These are phyloP conservation scores for Mollisiaceae sp. DNA, from an alignment of 2,329 filamentous ascomycete genomes.

Conservation along the genomic window DNA sequence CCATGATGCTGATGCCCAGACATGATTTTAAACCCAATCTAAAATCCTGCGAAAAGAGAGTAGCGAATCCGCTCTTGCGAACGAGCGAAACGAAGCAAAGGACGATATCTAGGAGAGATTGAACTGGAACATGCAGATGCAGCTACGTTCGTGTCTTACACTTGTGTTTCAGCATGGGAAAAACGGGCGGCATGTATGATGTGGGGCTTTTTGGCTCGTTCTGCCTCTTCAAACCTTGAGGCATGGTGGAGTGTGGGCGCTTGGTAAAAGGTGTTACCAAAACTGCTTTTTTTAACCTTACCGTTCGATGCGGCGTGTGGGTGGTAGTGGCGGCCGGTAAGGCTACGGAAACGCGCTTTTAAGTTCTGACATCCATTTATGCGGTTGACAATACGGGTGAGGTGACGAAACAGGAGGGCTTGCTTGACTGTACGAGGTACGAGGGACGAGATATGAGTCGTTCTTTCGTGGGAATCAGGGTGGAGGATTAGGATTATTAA, in stretches of 20 bases:
- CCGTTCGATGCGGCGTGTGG: too few relatives aligned
- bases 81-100: neutral
- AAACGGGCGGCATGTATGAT: neutral
- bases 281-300: neutral
- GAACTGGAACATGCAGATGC: conserved; percentile 2
- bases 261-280: neutral
- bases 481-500: neutral
- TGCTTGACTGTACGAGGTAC: neutral
- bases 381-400: neutral
- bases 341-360: neutral
- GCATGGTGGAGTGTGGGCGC: neutral
- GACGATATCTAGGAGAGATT: conserved; percentile 5
- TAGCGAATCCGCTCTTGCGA: neutral
- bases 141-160: neutral
- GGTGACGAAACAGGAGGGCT: neutral
- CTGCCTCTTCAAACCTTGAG: neutral
- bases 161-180: neutral
- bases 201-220: neutral
- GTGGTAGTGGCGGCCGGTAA: neutral
- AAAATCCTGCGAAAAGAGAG: neutral
- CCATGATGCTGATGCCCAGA: neutral
- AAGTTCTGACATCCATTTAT: neutral
- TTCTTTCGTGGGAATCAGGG: neutral
- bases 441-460: neutral
- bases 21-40: neutral